phyloP scores from a whole-genome alignment of 2,329 filamentous ascomycete genomes.

The Pseudocercospora macadamiae region DNA sequence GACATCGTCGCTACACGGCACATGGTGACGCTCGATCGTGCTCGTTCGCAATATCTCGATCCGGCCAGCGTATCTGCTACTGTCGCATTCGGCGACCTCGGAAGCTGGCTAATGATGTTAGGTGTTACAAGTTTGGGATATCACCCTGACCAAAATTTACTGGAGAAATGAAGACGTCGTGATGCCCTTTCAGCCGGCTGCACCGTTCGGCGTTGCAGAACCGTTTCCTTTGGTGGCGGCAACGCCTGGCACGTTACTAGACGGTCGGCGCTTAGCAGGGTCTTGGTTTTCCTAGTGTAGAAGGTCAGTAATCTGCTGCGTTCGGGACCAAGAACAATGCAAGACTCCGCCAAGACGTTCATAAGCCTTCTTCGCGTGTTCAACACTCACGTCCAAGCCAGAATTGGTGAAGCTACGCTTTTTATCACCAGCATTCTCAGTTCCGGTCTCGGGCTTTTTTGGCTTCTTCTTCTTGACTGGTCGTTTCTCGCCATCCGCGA shows the following conservation, averaged over 20 bases:
- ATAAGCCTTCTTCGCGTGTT: conserved; percentile 6
- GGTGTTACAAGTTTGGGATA: background rate
- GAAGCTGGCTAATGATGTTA: conserved; percentile 3
- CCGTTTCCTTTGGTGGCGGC: conserved; percentile 19
- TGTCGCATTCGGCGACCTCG: background rate
- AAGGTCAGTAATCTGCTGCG: conserved; percentile 8
- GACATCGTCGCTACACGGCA: background rate
- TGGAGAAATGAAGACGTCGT: background rate
- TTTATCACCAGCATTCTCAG: conserved; percentile 32
- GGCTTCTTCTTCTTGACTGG: conserved; percentile 48
- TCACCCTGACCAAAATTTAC: background rate
- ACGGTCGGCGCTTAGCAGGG: conserved; percentile 39
- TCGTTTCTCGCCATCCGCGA: conserved; percentile 71
- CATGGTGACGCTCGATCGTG: background rate
- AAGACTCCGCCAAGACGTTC: background rate
- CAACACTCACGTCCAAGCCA: conserved; percentile 50
- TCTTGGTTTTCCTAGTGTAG: conserved; percentile 33
- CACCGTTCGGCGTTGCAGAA: conserved; percentile 21
- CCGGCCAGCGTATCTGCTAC: conserved; percentile 1
- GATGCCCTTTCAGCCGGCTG: conserved; percentile 19
- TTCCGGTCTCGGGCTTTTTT: conserved; percentile 38
- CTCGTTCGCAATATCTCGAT: background rate
- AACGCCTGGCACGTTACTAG: conserved; percentile 21
- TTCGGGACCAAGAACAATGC: background rate
- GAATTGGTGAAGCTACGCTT: conserved; percentile 51